phyloP scores from a whole-genome alignment of 192 early-diverging fungal genomes.

The Coemansia sp. region DNA sequence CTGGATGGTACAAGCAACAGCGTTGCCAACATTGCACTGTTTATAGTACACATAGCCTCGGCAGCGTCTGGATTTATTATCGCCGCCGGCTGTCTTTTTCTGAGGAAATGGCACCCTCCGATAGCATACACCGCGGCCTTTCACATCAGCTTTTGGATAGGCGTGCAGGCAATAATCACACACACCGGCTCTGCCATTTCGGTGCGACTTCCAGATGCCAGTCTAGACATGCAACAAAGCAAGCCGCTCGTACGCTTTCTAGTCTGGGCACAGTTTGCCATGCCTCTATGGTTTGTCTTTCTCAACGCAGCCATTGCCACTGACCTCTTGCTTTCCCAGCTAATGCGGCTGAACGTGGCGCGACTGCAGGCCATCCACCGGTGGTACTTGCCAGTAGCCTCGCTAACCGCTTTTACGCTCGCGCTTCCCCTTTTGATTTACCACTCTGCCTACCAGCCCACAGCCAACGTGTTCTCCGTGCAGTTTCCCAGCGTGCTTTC shows the following conservation, averaged over 20 bases:
- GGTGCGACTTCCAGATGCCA: slow-evolving; percentile 32
- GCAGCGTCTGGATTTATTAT: slow-evolving; percentile 44
- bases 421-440: slow-evolving; percentile 46
- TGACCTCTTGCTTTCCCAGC: slow-evolving; percentile 44
- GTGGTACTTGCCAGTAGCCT: slow-evolving; percentile 45
- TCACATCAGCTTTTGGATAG: slow-evolving; percentile 51
- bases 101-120: slow-evolving; percentile 47
- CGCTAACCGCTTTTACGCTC: slow-evolving; percentile 25
- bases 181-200: slow-evolving; percentile 45
- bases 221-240: slow-evolving; percentile 29
- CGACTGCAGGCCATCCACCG: slow-evolving; percentile 34
- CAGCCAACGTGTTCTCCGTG: slow-evolving; percentile 42
- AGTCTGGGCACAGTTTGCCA: slow-evolving; percentile 50
- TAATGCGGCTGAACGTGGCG: slow-evolving; percentile 16
- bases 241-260: slow-evolving; percentile 42
- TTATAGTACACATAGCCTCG: slow-evolving; percentile 43
- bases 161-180: slow-evolving; percentile 45
- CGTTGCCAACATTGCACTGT: slow-evolving; percentile 35
- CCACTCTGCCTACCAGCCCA: slow-evolving; percentile 39
- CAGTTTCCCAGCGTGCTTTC: slow-evolving; percentile 50
- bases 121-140: slow-evolving; percentile 47
- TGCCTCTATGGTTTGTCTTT: slow-evolving; percentile 54
- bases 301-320: slow-evolving; percentile 45
- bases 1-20: slow-evolving; percentile 25
- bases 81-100: slow-evolving; percentile 35